These are phyloP conservation scores for Inga leiocalycina DNA, from an alignment of 306 rosid species.

Conservation along the genomic window DNA sequence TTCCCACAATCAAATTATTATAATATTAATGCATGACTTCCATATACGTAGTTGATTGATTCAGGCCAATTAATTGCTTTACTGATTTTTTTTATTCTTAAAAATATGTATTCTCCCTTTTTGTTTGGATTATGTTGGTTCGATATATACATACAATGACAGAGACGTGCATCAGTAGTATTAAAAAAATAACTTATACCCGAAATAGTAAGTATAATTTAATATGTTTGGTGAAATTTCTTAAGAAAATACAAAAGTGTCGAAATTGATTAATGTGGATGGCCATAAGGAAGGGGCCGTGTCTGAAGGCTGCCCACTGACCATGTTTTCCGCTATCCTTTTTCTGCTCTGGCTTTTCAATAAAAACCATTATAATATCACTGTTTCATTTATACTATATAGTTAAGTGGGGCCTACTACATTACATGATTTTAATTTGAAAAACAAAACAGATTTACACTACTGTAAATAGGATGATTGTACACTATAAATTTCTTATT, in stretches of 20 bases:
- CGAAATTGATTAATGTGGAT: constrained; percentile 2
- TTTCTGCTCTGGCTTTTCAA: not conserved
- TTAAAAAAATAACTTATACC: not conserved
- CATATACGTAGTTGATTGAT: not conserved
- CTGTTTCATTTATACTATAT: not conserved
- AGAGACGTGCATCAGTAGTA: not conserved
- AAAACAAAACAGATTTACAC: not conserved
- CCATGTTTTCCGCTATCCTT: constrained; percentile 40
- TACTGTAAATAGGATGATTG: not conserved
- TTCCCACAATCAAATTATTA: not conserved
- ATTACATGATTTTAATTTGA: not conserved
- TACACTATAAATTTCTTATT: not conserved
- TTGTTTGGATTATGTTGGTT: not conserved
- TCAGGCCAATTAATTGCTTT: not conserved
- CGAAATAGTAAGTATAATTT: not conserved
- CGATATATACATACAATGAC: not conserved
- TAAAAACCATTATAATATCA: not conserved
- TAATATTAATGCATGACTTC: not conserved
- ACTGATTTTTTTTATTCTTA: not conserved
- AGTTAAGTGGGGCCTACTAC: not conserved
- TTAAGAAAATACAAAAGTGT: not conserved
- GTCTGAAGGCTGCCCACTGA: constrained; percentile 44
- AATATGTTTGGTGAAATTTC: not conserved
- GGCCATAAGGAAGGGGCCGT: constrained; percentile 53
- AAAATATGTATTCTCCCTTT: not conserved